Evolutionary conservation across 805 yeast genomes (phyloP), one percentile per base, ranked within the genome.

Genomic region (Lachancea meyersii): DNA sequence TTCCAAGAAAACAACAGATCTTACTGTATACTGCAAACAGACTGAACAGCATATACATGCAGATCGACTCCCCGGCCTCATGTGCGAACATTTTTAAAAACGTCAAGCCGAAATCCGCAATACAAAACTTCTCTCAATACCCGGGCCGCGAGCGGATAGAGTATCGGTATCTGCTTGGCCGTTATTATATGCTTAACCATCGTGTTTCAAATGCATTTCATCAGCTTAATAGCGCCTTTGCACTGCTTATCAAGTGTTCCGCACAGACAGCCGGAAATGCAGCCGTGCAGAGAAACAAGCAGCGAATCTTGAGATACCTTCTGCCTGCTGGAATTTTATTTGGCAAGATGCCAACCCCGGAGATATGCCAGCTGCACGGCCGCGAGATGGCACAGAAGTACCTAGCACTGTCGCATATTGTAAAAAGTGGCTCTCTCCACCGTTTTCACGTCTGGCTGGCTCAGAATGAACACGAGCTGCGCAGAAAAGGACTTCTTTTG

Each of bases 151-250:
- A 80, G 53, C 75, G 71, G 43, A 68, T 80, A 6, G 77, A 73
- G 47, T 80, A 75, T 53, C 62, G 83, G 34, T 79, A 67, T 52
- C 71, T 74, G 45, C 61, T 79, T 26, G 80, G 82, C 3, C 68
- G 76, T 34, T 82, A 74, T 51, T 77, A 77, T 50, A 51, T 79
- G 46, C 61, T 73, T 17, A 75, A 77, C 48, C 67, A 72, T 43
- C 76, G 77, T 48, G 61, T 80, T 14, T 63, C 67, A 3, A 72
- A 73, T 42, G 72, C 80, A 3, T 76, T 68, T 50, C 59, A 61
- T 24, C 84, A 82, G 54, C 63, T 82, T 27, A 52, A 58, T n/a
- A 76, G 79, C 76, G 74, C 85, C 31, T 75, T 73, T 37, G 45
- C 51, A 3, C 61, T 69, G 34, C 64, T 60, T 19, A 26, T 46